phyloP scores from a whole-genome alignment of 1,284 basidiomycete species.

The Tylopilus orsonianus region DNA sequence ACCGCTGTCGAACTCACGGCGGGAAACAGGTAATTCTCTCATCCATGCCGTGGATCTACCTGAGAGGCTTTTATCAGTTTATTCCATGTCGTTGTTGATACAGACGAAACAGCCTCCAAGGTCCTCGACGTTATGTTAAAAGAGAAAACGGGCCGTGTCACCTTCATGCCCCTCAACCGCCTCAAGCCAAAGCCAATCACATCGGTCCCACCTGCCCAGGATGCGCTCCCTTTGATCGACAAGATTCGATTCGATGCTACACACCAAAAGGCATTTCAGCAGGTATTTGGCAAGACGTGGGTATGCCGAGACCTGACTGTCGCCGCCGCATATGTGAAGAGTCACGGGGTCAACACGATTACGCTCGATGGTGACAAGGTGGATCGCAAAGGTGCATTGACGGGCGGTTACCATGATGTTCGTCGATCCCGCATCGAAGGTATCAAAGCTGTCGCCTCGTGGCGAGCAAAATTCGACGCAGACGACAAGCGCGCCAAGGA shows the following conservation, averaged over 20 bases:
- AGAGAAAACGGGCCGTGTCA: constrained; percentile 92
- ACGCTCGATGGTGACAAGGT: constrained; percentile 98
- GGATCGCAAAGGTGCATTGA: constrained; percentile 93
- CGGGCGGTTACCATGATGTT: constrained; percentile 95
- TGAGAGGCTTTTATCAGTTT: constrained; percentile 45
- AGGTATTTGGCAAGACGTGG: constrained; percentile 98
- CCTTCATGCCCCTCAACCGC: constrained; percentile 99
- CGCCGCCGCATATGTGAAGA: constrained; percentile 93
- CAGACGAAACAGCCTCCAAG: constrained; percentile 85
- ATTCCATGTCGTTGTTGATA: constrained; percentile 98
- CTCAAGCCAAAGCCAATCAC: constrained; percentile 74
- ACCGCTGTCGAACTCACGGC: constrained; percentile 94
- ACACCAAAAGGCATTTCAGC: constrained; percentile 87
- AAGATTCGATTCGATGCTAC: constrained; percentile 79
- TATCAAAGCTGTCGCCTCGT: constrained; percentile 76
- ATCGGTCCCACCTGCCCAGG: constrained; percentile 71
- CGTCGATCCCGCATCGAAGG: constrained; percentile 88
- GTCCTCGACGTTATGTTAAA: constrained; percentile 91
- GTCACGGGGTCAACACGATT: constrained; percentile 94
- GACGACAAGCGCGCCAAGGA: constrained; percentile 69
- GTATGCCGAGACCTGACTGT: constrained; percentile 92
- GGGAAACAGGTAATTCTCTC: constrained; percentile 74
- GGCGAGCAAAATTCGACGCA: constrained; percentile 72
- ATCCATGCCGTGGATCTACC: neutral
- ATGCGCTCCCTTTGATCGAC: constrained; percentile 85